Base-by-base conservation (phyloP, 2,329 filamentous ascomycete genomes). In the Ilyonectria robusta region DNA sequence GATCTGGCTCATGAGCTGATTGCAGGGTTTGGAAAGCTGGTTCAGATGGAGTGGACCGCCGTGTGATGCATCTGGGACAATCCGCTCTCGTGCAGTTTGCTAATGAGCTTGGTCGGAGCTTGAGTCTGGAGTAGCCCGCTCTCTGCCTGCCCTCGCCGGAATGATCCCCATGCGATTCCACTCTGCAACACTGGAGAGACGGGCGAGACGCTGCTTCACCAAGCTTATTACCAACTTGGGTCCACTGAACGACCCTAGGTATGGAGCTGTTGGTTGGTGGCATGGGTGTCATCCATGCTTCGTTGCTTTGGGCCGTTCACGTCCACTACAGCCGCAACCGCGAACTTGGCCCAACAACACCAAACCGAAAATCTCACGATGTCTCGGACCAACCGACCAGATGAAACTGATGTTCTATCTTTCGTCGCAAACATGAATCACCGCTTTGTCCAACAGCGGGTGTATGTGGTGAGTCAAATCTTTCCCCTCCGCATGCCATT, bases 11-110 rank as follows among this genome's bases (percentile, higher is more conserved):
- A 67, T 69, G 67, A 50, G 46, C 64, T 57, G 59, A 72, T 58
- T 72, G 72, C 68, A 72, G 72, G 65, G 69, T 58, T 47, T 50
- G 54, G 58, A n/a, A 72, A 74, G 66, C 70, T 72, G 55, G 59
- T 55, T 48, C 51, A 70, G 57, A 62, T 55, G 59, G 47, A 48
- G 64, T 69, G 69, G 67, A 57, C 59, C 69, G 46, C 62, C 44
- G 47, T 67, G 63, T 67, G 68, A 69, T 62, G 68, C 66, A 69
- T 70, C 70, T 68, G 69, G 69, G 61, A 70, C 71, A 66, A 67
- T 59, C 72, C 73, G 70, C 70, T 66, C 29, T 72, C 29, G 26
- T 75, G 73, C 68, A 72, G 66, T 58, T 19, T 66, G 53, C 57
- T 50, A 53, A 57, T 53, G 51, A 50, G 65, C 37, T 59, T 55